Evolutionary conservation across 2,329 filamentous ascomycete genomes (phyloP).

Genomic region (Xylaria arbuscula): DNA sequence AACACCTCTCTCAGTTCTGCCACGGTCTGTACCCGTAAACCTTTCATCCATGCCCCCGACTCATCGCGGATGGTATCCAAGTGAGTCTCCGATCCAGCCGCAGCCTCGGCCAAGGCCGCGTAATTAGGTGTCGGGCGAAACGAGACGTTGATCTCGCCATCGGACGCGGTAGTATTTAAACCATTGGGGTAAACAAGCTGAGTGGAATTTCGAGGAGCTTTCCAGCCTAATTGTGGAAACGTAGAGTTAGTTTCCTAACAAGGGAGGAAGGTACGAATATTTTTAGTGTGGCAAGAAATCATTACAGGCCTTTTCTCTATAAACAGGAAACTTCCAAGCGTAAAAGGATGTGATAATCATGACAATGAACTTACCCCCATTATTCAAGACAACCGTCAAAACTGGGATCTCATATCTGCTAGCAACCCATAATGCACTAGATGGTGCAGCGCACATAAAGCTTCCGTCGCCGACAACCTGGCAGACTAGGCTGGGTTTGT

Average conservation of each 20-base stretch:
- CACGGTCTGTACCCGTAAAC: constrained; percentile 39
- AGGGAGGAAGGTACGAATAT: no score
- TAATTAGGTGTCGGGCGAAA: constrained; percentile 46
- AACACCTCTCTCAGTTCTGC: constrained; percentile 38
- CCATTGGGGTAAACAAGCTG: constrained; percentile 44
- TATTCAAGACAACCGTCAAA: constrained; percentile 62
- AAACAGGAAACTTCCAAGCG: neutral
- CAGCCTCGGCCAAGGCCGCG: constrained; percentile 44
- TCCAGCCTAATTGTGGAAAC: constrained; percentile 40
- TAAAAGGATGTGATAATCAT: neutral
- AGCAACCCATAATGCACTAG: constrained; percentile 62
- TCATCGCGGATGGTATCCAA: constrained; percentile 30
- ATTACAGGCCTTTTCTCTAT: neutral
- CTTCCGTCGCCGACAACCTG: constrained; percentile 63
- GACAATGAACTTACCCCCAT: constrained; percentile 55
- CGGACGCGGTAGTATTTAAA: constrained; percentile 38
- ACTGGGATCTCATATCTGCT: constrained; percentile 60
- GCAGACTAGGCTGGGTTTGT: constrained; percentile 56
- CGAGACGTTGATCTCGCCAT: constrained; percentile 46
- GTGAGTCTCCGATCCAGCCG: constrained; percentile 40
- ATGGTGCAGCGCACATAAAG: constrained; percentile 61
- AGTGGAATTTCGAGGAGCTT: constrained; percentile 44
- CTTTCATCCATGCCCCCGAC: constrained; percentile 38
- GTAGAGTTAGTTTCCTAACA: neutral
- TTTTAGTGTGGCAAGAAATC: neutral